Conservation (phyloP, 2,329 filamentous ascomycete species). For the Malbranchea zuffiana region DNA sequence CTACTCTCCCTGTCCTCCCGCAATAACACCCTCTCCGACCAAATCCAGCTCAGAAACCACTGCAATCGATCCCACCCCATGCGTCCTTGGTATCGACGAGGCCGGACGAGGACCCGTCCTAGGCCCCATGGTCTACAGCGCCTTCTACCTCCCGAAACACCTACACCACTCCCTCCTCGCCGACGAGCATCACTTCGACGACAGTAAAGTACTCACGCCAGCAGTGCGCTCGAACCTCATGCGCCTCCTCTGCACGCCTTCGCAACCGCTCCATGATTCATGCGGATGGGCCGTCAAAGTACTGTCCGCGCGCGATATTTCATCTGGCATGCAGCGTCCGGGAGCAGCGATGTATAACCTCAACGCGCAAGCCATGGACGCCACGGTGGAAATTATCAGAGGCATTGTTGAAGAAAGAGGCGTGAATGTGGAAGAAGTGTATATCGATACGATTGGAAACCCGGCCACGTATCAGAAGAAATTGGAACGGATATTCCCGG, state of each 20-base stretch:
- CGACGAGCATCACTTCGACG: constrained; percentile 74
- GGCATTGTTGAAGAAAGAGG: constrained; percentile 59
- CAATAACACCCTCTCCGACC: constrained; percentile 41
- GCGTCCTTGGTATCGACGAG: constrained; percentile 83
- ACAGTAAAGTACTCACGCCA: constrained; percentile 83
- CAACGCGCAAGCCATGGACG: constrained; percentile 91
- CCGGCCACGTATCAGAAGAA: constrained; percentile 75
- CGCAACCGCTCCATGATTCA: constrained; percentile 45
- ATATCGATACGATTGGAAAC: constrained; percentile 85
- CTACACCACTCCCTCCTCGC: constrained; percentile 63
- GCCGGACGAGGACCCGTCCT: constrained; percentile 90
- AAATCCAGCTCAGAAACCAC: constrained; percentile 20
- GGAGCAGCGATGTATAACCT: constrained; percentile 60
- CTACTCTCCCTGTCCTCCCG: constrained; percentile 56
- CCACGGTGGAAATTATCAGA: constrained; percentile 71
- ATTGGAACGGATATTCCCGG: constrained; percentile 74
- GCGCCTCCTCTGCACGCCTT: constrained; percentile 57
- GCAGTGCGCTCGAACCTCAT: constrained; percentile 64
- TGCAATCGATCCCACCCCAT: constrained; percentile 43
- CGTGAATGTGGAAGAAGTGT: constrained; percentile 79
- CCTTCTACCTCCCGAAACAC: constrained; percentile 60
- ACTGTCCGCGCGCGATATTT: constrained; percentile 76
- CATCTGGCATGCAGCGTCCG: constrained; percentile 60
- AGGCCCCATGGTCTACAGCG: constrained; percentile 58
- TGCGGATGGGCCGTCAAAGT: constrained; percentile 78